phyloP scores from a whole-genome alignment of 345 rosid species.

The Hevea brasiliensis region DNA sequence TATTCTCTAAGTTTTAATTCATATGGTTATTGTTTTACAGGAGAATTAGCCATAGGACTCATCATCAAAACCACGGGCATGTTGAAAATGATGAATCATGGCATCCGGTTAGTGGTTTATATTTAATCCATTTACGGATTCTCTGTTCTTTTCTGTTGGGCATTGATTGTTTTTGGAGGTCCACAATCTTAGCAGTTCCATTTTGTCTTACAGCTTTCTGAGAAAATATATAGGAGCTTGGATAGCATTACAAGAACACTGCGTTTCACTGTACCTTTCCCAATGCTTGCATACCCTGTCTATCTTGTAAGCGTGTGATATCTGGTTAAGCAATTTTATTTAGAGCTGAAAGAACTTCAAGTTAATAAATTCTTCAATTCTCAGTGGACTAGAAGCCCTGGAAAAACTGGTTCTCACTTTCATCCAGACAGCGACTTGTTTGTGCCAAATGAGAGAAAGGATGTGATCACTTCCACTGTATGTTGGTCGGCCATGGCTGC shows the following conservation, averaged over 20 bases:
- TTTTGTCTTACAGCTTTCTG: conserved; percentile 50
- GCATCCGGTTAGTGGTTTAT: conserved; percentile 58
- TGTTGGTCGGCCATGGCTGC: conserved; percentile 43
- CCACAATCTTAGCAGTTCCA: neutral
- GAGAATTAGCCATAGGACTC: conserved; percentile 96
- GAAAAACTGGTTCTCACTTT: conserved; percentile 50
- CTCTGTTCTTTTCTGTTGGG: neutral
- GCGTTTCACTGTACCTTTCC: conserved; percentile 79
- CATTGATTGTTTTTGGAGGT: neutral
- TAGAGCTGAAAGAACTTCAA: neutral
- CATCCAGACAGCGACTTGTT: conserved; percentile 42
- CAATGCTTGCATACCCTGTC: conserved; percentile 83
- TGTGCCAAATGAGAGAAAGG: conserved; percentile 33
- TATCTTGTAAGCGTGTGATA: conserved; percentile 57
- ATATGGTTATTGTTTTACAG: conserved; percentile 30
- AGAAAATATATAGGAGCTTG: conserved; percentile 62
- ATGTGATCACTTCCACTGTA: conserved; percentile 37
- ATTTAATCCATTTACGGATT: neutral
- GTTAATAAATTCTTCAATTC: conserved; percentile 11
- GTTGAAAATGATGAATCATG: conserved; percentile 93
- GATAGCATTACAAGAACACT: conserved; percentile 45
- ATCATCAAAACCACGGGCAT: conserved; percentile 91
- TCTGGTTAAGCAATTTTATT: neutral
- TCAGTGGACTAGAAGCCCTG: conserved; percentile 48
- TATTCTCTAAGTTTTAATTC: neutral